These are phyloP conservation scores for Phytophthora ramorum DNA, from an alignment of 352 stramenopile species.

Conservation along the genomic window DNA sequence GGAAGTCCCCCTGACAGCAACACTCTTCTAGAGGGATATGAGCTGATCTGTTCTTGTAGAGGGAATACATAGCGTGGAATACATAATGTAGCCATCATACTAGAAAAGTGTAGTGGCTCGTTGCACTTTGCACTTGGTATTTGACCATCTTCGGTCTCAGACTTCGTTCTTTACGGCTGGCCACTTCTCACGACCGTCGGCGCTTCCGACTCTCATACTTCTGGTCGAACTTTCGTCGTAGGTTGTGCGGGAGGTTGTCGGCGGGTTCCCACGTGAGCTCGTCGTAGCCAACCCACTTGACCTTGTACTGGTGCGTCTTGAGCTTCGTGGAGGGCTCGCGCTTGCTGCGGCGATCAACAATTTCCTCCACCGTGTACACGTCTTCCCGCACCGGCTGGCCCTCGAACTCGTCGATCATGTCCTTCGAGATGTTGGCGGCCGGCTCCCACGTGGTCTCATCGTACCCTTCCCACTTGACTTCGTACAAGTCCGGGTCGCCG, in stretches of 20 bases:
- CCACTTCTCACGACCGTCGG: conserved; percentile 3
- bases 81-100: no score
- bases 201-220: conserved; percentile 72
- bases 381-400: conserved; percentile 73
- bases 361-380: conserved; percentile 81
- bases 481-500: conserved; percentile 70
- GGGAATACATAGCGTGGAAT: no score
- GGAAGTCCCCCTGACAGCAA: conserved; percentile 12
- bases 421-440: conserved; percentile 77
- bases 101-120: not conserved
- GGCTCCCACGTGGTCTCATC: conserved; percentile 83
- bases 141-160: no score
- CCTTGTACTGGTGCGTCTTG: conserved; percentile 83
- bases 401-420: conserved; percentile 84
- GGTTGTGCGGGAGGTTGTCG: conserved; percentile 79
- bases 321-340: conserved; percentile 71
- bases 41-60: no score
- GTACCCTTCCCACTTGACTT: conserved; percentile 88
- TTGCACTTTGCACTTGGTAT: not conserved
- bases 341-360: conserved; percentile 69
- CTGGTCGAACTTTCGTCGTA: conserved; percentile 82
- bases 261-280: conserved; percentile 81
- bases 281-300: conserved; percentile 89
- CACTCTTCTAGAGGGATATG: conserved; percentile 22
- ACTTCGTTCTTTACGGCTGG: not conserved